Percentiles rank a stretch among this genome's conserved stretches.
phyloP scores from a whole-genome alignment of 78 protist genomes.

The Cyanophora paradoxa region DNA sequence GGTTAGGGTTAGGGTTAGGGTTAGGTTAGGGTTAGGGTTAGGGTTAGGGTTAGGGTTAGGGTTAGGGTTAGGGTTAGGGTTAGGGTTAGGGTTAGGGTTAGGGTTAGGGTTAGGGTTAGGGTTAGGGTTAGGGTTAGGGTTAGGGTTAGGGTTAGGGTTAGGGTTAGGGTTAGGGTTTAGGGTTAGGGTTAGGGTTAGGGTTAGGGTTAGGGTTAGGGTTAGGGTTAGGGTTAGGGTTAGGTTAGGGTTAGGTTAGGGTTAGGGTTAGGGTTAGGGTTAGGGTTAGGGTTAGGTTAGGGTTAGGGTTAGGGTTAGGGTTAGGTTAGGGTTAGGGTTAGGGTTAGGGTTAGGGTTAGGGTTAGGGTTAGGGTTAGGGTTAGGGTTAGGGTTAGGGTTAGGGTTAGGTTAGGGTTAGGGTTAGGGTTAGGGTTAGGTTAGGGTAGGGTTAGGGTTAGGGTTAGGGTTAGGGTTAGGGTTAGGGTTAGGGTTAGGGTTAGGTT shows the following conservation, averaged over 20 bases:
- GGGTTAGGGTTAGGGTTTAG: slow-evolving; percentile 9
- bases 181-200: slow-evolving; percentile 12
- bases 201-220: slow-evolving; percentile 10
- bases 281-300: no score
- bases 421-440: no score
- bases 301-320: no score
- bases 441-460: slow-evolving; percentile 31
- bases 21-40: no score
- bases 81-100: slow-evolving; percentile 10
- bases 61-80: slow-evolving; percentile 11
- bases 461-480: slow-evolving; percentile 31
- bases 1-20: no score
- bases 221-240: no score
- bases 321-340: slow-evolving; percentile 12
- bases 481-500: slow-evolving; percentile 22
- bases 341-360: slow-evolving; percentile 10
- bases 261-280: no score
- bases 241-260: no score
- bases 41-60: no score
- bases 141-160: slow-evolving; percentile 10
- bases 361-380: slow-evolving; percentile 21
- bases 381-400: no score
- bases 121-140: slow-evolving; percentile 11
- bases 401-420: no score
- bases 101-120: slow-evolving; percentile 12